phyloP scores from a whole-genome alignment of 148 eudicot genomes.

The Silene conica region DNA sequence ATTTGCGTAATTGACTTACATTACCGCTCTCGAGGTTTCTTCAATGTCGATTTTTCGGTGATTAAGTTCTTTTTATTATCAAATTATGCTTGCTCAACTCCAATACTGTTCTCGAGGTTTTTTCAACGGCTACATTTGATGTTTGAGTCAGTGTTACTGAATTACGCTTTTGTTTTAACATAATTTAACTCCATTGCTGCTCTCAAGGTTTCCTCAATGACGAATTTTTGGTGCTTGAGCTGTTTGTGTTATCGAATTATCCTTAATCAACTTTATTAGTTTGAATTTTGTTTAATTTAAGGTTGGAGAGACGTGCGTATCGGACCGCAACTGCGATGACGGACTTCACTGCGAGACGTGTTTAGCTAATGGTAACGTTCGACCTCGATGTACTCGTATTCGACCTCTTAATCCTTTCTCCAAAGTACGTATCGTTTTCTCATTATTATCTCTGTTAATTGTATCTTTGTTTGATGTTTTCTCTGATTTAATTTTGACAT shows the following conservation, averaged over 20 bases:
- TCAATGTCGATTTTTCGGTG: neutral
- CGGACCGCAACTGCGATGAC: constrained; percentile 44
- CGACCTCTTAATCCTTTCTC: constrained; percentile 66
- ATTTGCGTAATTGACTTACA: constrained; percentile 8
- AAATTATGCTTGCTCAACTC: too few species aligned
- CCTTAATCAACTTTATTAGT: neutral
- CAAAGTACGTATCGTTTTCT: constrained; percentile 29
- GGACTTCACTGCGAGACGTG: constrained; percentile 93
- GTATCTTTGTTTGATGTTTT: neutral
- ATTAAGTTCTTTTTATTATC: too few species aligned
- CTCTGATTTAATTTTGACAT: neutral
- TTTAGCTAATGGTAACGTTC: constrained; percentile 50
- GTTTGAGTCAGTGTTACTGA: neutral
- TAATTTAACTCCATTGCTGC: constrained; percentile 34
- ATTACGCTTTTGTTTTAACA: too few species aligned
- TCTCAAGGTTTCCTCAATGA: constrained; percentile 35
- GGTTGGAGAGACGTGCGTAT: constrained; percentile 55
- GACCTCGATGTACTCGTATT: constrained; percentile 77
- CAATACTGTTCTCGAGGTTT: constrained; percentile 49
- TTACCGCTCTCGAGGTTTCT: constrained; percentile 48
- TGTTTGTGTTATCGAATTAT: neutral
- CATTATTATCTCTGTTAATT: neutral
- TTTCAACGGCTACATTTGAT: neutral
- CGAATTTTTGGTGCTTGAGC: neutral
- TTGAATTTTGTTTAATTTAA: constrained; percentile 10